phyloP scores from a whole-genome alignment of 202 grass and related monocot species.

The Panicum virgatum region DNA sequence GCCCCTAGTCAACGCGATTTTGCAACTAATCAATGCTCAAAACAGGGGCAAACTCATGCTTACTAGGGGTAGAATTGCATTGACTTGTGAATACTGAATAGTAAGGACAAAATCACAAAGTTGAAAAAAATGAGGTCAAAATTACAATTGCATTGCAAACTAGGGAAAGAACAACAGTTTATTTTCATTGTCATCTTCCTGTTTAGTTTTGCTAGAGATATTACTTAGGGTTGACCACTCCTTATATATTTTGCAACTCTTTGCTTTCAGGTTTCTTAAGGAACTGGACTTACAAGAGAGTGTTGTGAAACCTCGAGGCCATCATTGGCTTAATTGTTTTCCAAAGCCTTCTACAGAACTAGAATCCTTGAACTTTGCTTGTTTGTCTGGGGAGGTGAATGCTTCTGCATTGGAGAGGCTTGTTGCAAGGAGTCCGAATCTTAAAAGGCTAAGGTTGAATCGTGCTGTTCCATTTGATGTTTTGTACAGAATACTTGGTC shows the following conservation, averaged over 20 bases:
- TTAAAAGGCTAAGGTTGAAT: constrained; percentile 57
- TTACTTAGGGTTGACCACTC: constrained; percentile 14
- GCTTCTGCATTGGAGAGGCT: constrained; percentile 45
- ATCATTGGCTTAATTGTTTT: constrained; percentile 53
- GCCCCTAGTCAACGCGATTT: no score
- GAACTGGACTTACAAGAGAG: constrained; percentile 62
- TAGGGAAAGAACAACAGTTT: background rate
- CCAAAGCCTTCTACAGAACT: constrained; percentile 53
- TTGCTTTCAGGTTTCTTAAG: constrained; percentile 53
- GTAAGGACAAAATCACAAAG: no score
- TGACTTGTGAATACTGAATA: background rate
- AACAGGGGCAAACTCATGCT: no score
- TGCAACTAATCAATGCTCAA: no score
- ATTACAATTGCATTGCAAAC: no score
- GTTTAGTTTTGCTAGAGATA: background rate
- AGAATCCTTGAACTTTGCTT: constrained; percentile 61
- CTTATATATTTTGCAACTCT: constrained; percentile 17
- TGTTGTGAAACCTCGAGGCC: constrained; percentile 38
- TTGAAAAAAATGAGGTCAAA: background rate
- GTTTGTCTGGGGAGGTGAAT: constrained; percentile 56
- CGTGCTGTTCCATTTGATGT: constrained; percentile 44
- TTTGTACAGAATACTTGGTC: constrained; percentile 51
- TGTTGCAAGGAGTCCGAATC: constrained; percentile 57
- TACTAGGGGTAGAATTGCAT: no score
- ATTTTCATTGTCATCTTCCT: constrained; percentile 3